Percentiles rank a stretch among this genome's conserved stretches.
These are phyloP conservation scores for Domatiomyces catenatus DNA, from an alignment of 2,329 filamentous ascomycete species.

Conservation along the genomic window DNA sequence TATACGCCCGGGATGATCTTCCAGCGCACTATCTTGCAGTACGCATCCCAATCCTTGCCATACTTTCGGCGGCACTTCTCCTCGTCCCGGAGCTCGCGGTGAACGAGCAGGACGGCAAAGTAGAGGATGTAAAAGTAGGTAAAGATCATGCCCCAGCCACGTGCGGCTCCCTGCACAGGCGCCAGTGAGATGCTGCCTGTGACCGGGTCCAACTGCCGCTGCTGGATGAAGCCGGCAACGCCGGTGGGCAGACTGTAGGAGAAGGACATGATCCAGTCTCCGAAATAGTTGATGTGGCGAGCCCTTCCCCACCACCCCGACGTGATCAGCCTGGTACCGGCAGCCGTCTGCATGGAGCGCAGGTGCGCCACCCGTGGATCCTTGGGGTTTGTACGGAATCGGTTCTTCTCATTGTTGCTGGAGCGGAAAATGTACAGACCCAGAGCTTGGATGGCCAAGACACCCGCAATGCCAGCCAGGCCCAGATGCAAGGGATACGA, in stretches of 20 bases:
- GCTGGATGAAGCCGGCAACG: constrained; percentile 63
- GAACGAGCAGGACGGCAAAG: constrained; percentile 72
- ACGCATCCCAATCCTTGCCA: constrained; percentile 79
- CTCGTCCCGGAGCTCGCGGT: constrained; percentile 75
- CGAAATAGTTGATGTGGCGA: constrained; percentile 89
- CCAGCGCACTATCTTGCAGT: constrained; percentile 66
- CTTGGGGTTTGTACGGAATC: constrained; percentile 72
- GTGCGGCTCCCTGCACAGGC: constrained; percentile 56
- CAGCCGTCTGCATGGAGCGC: constrained; percentile 69
- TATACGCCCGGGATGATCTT: constrained; percentile 78
- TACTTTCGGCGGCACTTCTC: constrained; percentile 87
- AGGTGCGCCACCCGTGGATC: constrained; percentile 67
- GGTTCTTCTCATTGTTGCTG: constrained; percentile 91
- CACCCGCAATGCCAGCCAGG: constrained; percentile 44
- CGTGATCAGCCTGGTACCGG: constrained; percentile 64
- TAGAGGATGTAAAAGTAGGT: constrained; percentile 94
- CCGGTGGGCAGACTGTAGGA: constrained; percentile 78
- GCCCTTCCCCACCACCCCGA: constrained; percentile 89
- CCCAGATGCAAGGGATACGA: constrained; percentile 71
- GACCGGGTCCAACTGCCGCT: constrained; percentile 31
- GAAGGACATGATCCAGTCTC: constrained; percentile 91
- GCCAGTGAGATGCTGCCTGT: constrained; percentile 46
- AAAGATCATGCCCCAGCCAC: constrained; percentile 71
- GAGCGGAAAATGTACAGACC: constrained; percentile 89
- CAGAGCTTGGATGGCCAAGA: constrained; percentile 50